A percentile compares a stretch with the other conserved stretches of the same genome.
phyloP scores from a whole-genome alignment of 2,329 filamentous ascomycete species.

The Endothia cerciana region DNA sequence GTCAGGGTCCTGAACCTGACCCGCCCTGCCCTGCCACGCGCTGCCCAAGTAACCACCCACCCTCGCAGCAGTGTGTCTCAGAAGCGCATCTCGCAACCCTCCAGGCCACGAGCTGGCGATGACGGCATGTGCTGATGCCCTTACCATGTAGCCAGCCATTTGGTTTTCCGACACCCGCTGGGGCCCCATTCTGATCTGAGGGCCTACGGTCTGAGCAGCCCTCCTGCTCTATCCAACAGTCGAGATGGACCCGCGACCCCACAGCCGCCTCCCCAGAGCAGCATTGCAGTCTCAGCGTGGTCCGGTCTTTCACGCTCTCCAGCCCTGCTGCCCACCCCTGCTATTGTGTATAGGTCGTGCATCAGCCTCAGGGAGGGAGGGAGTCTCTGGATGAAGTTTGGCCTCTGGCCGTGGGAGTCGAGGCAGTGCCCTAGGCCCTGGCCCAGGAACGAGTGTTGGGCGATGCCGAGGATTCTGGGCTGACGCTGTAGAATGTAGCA shows the following conservation, averaged over 20 bases:
- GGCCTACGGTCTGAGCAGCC: neutral
- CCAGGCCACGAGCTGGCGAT: neutral
- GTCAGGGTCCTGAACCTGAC: conserved; percentile 20
- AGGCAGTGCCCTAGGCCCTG: no score
- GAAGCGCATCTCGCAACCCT: neutral
- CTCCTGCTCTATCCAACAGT: neutral
- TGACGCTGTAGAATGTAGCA: no score
- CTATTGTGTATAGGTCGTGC: neutral
- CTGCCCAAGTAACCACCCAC: no score
- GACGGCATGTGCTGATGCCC: neutral
- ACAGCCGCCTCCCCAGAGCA: neutral
- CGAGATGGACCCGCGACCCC: neutral
- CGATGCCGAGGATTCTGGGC: no score
- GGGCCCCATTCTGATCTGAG: no score
- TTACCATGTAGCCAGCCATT: neutral
- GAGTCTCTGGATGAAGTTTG: no score
- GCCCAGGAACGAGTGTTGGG: no score
- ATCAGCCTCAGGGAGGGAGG: no score
- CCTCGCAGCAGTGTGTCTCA: neutral
- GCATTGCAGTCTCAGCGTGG: neutral
- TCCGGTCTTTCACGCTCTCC: neutral
- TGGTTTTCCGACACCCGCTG: neutral
- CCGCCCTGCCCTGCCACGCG: neutral
- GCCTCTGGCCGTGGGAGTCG: no score
- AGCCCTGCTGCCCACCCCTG: neutral